Evolutionary conservation across 305 asterid species (phyloP), one percentile per base, ranked within the genome.

Genomic region (Fraxinus baroniana): DNA sequence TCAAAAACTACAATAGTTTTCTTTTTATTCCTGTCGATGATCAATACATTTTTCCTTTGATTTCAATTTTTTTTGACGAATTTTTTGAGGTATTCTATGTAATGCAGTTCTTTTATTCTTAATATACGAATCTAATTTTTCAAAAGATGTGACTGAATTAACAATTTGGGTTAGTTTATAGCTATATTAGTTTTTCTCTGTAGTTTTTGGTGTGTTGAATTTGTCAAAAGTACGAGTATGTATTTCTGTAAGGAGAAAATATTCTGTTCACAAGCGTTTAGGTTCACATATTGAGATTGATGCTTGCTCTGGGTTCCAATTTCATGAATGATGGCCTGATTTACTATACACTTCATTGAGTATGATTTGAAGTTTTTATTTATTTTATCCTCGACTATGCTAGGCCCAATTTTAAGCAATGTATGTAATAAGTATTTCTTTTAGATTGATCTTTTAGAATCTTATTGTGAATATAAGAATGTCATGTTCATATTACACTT

Each of bases 401-500:
- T 30, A 30, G 75, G 44, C 24, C 24, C 3, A 70, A 12, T 64
- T 70, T 5, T 70, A 70, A 70, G 76, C 76, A 15, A 30, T 32
- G 76, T 71, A 71, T 71, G 46, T 5, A 71, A 5, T 71, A 32
- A 71, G 76, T 70, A 7, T 71, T 71, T 33, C 26, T 33, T 70
- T 72, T 8, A 72, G 26, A 33, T 71, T 71, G 76, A 71, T 71
- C 22, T 55, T 57, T 80, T 46, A 33, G 66, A 49, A 41, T 72
- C 52, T 49, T 70, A 39, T 20, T 76, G 55, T 52, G 84, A 86
- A 79, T 73, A 80, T 84, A 81, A 81, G 77, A 77, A 81, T 85
- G 90, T 89, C 89, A 72, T 79, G 77, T 76, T 89, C 89, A 77
- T 86, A 79, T 76, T 78, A 74, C 35, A 33, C 52, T 85, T 87